Evolutionary conservation across 1,284 basidiomycete genomes (phyloP).

Genomic region (Macrocystidia cucumis): DNA sequence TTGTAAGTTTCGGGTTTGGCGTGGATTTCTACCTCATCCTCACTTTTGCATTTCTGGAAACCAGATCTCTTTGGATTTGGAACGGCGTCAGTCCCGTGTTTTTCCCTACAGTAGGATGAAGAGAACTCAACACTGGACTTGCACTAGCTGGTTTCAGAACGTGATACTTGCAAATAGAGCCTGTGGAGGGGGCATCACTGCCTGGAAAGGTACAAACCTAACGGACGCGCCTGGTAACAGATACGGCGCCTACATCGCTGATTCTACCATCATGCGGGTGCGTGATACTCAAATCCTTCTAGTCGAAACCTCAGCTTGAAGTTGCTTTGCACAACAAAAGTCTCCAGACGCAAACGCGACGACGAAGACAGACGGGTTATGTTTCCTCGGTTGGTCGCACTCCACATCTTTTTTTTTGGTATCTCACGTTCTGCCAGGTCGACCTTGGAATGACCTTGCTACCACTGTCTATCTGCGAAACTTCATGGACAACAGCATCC

Average conservation of each 20-base stretch:
- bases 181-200: constrained; percentile 54
- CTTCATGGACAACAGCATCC: constrained; percentile 54
- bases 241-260: constrained; percentile 54
- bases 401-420: neutral
- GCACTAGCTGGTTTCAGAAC: constrained; percentile 50
- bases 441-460: constrained; percentile 58
- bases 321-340: constrained; percentile 19
- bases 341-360: constrained; percentile 53
- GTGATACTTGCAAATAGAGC: constrained; percentile 52
- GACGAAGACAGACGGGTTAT: constrained; percentile 33
- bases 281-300: constrained; percentile 12
- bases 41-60: constrained; percentile 3
- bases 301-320: neutral
- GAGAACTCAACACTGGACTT: neutral
- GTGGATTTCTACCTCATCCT: constrained; percentile 1
- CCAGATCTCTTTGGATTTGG: constrained; percentile 51
- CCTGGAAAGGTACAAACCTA: constrained; percentile 52
- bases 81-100: constrained; percentile 34
- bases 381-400: constrained; percentile 37
- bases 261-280: constrained; percentile 53
- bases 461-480: constrained; percentile 45
- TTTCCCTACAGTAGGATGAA: neutral
- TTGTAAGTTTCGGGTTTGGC: constrained; percentile 29
- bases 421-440: constrained; percentile 23
- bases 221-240: constrained; percentile 44